Base-by-base conservation (phyloP, 139 green algal genomes). In the Closterium sp. region DNA sequence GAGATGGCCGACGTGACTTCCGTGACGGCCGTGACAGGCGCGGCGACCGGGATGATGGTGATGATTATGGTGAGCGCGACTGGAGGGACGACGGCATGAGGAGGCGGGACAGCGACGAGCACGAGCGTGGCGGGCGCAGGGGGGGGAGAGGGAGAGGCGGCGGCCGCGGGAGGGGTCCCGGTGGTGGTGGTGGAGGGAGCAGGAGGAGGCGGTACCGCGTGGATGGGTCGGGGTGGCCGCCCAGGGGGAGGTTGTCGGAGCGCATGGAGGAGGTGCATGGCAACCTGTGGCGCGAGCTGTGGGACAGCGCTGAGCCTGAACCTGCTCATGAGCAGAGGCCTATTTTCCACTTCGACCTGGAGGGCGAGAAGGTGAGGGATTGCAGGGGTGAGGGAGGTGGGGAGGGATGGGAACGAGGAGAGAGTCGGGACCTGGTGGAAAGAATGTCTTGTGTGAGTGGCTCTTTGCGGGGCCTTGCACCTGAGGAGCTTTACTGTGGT, bases 281-380 rank as follows among this genome's bases (percentile, higher is more conserved):
- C 34, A 92, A 91, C 84, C 29, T 94, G 34, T 98, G 97, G 97
- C 90, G 91, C 89, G 62, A 94, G 91, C 91, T 97, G 73, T 99
- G 97, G 97, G 90, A 94, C 22, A 73, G 30, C 22, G 89, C 92
- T 27, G 70, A 84, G 31, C 34, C 88, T 21, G 27, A 50, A 17
- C 86, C 92, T 7, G 90, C 90, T 21, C n/a, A 29, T 7, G 32
- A 94, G 30, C 92, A 95, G 92, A 31, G 31, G 87, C 88, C 92
- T n/a, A 86, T 95, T 17, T 95, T 95, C 29, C 90, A 95, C 79
- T 79, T 94, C 86, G 86, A 32, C 10, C 27, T 86, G n/a, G 92
- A 94, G 31, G 92, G 90, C 3, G 89, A 94, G 50, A 94, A 94
- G 92, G 92, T 94, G 87, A 38, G 94, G 92, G 28, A 38, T 27